Base-by-base conservation (phyloP, 1,284 basidiomycete genomes). In the Thelephora terrestris region DNA sequence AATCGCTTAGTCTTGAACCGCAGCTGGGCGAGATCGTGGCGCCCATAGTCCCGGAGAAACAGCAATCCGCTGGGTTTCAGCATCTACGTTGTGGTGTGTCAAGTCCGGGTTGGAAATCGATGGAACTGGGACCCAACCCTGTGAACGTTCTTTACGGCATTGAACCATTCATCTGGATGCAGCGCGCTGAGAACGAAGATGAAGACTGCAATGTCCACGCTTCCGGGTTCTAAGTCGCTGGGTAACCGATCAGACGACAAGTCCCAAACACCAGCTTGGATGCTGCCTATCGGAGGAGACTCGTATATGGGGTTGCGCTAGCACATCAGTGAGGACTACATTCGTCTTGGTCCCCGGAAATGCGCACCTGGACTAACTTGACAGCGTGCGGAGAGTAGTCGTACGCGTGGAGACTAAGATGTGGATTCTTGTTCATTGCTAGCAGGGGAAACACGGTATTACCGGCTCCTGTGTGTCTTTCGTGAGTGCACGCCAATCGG, bases 121-220 rank as follows among this genome's bases (percentile, higher is more conserved):
- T 9, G 47, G 21, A 45, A 47, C 27, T 3, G 42, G 37, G 32
- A 21, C 57, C 71, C 20, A 45, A 91, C 91, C 57, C 72, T 75
- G 58, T 85, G 78, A 1, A 96, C 76, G 61, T 99, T 99, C n/a
- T 73, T 64, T 17, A 96, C 71, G 0, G 94, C 94, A 50, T 76
- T 78, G 1, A 68, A 63, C 96, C 96, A 99, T 70, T 99, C 95
- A 45, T 79, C 66, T 0, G 96, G 96, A 62, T 97, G 93, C 16
- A 99, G 69, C 0, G 96, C 96, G 47, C 90, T 94, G 47, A 99
- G 70, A 14, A 98, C 93, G 61, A 97, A 99, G 43, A 99, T 88
- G 54, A 97, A 77, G n/a, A 94, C 80, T 36, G 91, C 73, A 29
- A 98, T 81, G 60, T 99, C 93, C 16, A 94, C 82, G 9, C 76